phyloP scores from a whole-genome alignment of 1,284 basidiomycete species.

The Melampsora abietis-canadensis region DNA sequence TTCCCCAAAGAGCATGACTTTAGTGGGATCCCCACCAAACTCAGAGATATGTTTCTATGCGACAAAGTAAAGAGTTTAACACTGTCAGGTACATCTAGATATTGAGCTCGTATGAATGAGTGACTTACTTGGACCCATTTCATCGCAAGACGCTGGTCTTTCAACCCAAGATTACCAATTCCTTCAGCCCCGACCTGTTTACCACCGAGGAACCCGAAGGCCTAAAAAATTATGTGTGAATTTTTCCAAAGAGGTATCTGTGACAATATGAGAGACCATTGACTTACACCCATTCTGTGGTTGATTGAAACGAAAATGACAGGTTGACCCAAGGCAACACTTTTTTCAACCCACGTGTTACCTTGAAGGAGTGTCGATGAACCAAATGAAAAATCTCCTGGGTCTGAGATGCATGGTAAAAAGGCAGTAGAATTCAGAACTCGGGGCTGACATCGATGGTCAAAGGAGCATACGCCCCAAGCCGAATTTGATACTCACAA shows the following conservation, averaged over 20 bases:
- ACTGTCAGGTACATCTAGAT: too few species aligned
- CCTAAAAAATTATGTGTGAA: neutral
- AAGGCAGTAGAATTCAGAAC: neutral
- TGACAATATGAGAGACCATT: too few species aligned
- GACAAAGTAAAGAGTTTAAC: too few species aligned
- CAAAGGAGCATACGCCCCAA: too few species aligned
- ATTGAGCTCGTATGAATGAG: neutral
- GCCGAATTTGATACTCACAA: too few species aligned
- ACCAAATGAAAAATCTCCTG: constrained; percentile 4
- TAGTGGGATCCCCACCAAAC: constrained; percentile 53
- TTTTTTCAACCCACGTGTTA: neutral
- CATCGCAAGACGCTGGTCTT: constrained; percentile 50
- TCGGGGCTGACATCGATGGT: too few species aligned
- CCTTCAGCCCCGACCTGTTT: constrained; percentile 58
- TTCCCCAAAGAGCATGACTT: constrained; percentile 50
- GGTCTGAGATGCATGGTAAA: neutral
- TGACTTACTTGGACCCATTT: constrained; percentile 43
- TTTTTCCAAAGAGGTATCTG: neutral
- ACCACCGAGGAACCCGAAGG: constrained; percentile 59
- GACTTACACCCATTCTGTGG: neutral
- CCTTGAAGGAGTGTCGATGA: neutral
- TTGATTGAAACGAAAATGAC: neutral
- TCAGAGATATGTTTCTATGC: constrained; percentile 50
- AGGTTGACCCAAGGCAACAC: neutral
- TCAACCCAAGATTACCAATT: constrained; percentile 59